Evolutionary conservation across 2,329 filamentous ascomycete genomes (phyloP), one percentile per base, ranked within the genome.

Genomic region (Alternaria triticimaculans): DNA sequence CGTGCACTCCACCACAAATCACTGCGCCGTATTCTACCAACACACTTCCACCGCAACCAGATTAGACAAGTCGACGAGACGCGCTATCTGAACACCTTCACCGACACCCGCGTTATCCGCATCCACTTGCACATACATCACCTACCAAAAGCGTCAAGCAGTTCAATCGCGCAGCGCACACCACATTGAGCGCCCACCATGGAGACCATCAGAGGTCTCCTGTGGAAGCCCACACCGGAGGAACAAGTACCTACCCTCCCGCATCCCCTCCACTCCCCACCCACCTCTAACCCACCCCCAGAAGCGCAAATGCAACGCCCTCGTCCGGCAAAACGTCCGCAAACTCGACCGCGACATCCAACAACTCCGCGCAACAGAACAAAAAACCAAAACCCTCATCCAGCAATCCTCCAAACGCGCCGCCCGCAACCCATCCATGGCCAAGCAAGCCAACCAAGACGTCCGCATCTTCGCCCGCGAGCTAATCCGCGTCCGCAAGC

Each of bases 301-400:
- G 95, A 91, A 96, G 82, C 90, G 94, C 68, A 98, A 97, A 90
- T 98, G 95, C 82, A 97, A 97, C 81, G 85, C 89, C 65, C 88
- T 98, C 66, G 91, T 99, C 74, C 93, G 95, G 65, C 84, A 89
- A 78, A 97, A 98, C 82, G 91, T 93, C 66, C 94, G 96, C 77
- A 95, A 97, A 78, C 88, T 99, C 74, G 96, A 99, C 80, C 94
- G 96, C 78, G 94, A 98, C 82, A 95, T 99, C 78, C 82, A 86
- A 58, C 86, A 89, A 69, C 88, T 96, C 69, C 94, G 92, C 80
- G 84, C 88, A 60, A 90, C 93, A 70, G 95, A 99, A 80, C 67
- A 72, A 57, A 81, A 81, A 71, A 94, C 94, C 67, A 94, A 93
- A 76, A 90, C 88, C 79, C 88, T 93, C 70, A 98, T 98, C 80